phyloP scores from a whole-genome alignment of 2,329 filamentous ascomycete genomes.

The Monosporascus sp. region DNA sequence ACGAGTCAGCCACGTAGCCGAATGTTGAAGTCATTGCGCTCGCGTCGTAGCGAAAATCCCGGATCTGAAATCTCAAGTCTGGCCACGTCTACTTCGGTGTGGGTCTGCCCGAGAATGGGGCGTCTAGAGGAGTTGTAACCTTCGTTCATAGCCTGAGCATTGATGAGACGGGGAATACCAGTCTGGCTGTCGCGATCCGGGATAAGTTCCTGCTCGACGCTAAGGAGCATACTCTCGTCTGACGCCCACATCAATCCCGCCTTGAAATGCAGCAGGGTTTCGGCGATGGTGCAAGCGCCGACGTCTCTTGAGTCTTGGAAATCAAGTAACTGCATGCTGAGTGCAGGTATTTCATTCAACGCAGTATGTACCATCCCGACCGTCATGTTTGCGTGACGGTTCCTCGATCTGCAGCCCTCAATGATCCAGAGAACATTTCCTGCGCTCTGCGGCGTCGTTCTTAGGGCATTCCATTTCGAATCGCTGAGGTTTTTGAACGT shows the following conservation, averaged over 20 bases:
- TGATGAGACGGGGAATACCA: neutral
- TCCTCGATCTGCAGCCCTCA: neutral
- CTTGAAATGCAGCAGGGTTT: constrained; percentile 1
- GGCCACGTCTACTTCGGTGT: too few relatives aligned
- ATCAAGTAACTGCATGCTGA: constrained; percentile 1
- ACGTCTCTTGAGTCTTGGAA: neutral
- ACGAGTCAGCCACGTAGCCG: too few relatives aligned
- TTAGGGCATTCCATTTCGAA: neutral
- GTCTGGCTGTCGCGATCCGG: neutral
- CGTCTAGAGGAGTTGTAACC: constrained; percentile 6
- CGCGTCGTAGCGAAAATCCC: too few relatives aligned
- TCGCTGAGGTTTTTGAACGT: neutral
- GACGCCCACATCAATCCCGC: neutral
- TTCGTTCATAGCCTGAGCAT: neutral
- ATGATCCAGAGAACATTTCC: constrained; percentile 6
- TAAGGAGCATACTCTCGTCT: neutral
- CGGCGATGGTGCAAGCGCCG: neutral
- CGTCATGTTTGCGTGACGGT: constrained; percentile 9
- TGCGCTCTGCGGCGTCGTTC: neutral
- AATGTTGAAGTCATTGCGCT: too few relatives aligned
- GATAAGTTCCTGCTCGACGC: constrained; percentile 1
- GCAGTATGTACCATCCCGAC: constrained; percentile 1
- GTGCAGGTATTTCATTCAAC: neutral
- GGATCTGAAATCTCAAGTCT: too few relatives aligned
- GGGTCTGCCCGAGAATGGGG: neutral